Base-by-base conservation (phyloP, 768 basidiomycete genomes). In the Gelatoporia subvermispora region DNA sequence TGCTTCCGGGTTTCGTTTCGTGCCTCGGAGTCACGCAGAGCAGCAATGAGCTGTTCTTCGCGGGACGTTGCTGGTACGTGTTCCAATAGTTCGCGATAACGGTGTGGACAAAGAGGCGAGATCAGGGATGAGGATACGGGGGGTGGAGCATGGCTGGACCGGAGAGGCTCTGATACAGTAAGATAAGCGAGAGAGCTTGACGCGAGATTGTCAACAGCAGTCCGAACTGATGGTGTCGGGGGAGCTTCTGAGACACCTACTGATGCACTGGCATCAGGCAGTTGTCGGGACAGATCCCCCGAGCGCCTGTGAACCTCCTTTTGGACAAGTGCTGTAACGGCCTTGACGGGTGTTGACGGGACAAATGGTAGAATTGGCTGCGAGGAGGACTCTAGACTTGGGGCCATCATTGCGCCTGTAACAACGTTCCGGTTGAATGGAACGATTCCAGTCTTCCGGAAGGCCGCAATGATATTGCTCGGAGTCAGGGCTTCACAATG, bases 391-490 rank as follows among this genome's bases (percentile, higher is more conserved):
- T 66, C 59, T 0, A 59, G 21, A 47, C 68, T 70, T 16, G 72
- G 70, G 7, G 64, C 67, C 59, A 74, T 61, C 62, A 64, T 65
- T 17, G 59, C 53, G 8, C 41, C 38, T 4, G 67, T 60, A 11
- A 76, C 56, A 4, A 68, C 59, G 28, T 52, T 44, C 8, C 58
- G 66, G 49, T 72, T 59, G 46, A 69, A 67, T 39, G 73, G 72
- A 38, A 56, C 54, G 3, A 75, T 54, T 1, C 74, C 73, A 18
- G 72, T 75, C 39, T 60, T 63, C 24, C 52, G 21, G 51, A 76
- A 76, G 11, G 73, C 68, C 1, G 65, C 45, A 21, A 57, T 48
- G 51, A 77, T 69, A 21, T 58, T 67, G 8, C 55, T 56, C 3
- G 41, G 22, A 0, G 67, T 71, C 28, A 68, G 55, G 15, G 65